phyloP scores from a whole-genome alignment of 2,329 filamentous ascomycete species.

The Pyrenochaeta sp. region DNA sequence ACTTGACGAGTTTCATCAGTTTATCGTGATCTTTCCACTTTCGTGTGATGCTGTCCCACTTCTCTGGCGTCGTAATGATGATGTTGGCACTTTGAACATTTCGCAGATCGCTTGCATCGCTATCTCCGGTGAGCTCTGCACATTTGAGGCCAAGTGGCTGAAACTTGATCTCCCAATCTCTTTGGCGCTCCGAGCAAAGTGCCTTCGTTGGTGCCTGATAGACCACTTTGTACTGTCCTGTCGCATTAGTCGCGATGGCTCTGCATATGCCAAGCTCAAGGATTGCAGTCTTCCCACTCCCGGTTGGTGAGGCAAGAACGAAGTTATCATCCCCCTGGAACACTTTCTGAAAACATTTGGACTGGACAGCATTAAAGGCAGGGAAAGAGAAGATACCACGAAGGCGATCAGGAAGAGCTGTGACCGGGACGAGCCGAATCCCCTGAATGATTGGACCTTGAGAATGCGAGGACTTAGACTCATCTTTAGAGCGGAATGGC shows the following conservation, averaged over 20 bases:
- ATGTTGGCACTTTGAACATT: conserved; percentile 78
- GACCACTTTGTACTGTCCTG: conserved; percentile 76
- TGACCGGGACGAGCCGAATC: conserved; percentile 65
- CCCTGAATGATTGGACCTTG: conserved; percentile 64
- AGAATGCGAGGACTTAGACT: too few relatives aligned
- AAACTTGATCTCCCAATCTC: conserved; percentile 82
- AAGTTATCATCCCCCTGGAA: conserved; percentile 77
- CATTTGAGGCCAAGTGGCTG: conserved; percentile 70
- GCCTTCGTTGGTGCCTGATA: conserved; percentile 89
- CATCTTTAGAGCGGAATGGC: too few relatives aligned
- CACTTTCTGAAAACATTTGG: conserved; percentile 73
- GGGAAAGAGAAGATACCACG: conserved; percentile 74
- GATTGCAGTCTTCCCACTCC: conserved; percentile 83
- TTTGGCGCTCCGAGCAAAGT: conserved; percentile 76
- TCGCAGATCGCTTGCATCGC: conserved; percentile 69
- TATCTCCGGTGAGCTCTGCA: conserved; percentile 84
- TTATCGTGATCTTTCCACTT: conserved; percentile 84
- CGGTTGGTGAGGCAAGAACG: conserved; percentile 81
- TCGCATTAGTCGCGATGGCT: conserved; percentile 64
- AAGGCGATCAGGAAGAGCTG: conserved; percentile 72
- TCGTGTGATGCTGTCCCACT: conserved; percentile 88
- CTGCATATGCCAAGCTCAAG: conserved; percentile 84
- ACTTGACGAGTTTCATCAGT: conserved; percentile 75
- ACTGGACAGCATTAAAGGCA: conserved; percentile 83
- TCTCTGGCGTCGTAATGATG: conserved; percentile 87